phyloP scores from a whole-genome alignment of 2,329 filamentous ascomycete species.

The Acrocalymma vagum region DNA sequence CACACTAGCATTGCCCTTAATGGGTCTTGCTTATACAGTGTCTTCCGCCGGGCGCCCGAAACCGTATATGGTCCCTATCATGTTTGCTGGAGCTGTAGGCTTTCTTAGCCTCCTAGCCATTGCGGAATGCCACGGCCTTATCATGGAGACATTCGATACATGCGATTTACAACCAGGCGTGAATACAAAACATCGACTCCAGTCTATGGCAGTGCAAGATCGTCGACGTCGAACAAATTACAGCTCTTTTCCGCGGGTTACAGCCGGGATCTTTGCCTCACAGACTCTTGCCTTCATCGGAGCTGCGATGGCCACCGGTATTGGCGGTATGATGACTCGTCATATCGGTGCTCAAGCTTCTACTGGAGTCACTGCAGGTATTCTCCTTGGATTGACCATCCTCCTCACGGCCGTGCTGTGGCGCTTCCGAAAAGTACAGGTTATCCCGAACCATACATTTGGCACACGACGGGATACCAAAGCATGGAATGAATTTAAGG shows the following conservation, averaged over 20 bases:
- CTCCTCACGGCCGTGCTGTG: conserved; percentile 69
- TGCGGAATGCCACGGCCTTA: conserved; percentile 76
- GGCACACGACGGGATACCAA: conserved; percentile 44
- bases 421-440: conserved; percentile 72
- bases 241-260: conserved; percentile 77
- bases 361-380: conserved; percentile 73
- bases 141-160: conserved; percentile 86
- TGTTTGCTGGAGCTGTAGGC: conserved; percentile 72
- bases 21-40: conserved; percentile 72
- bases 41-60: conserved; percentile 68
- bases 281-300: conserved; percentile 75
- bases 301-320: conserved; percentile 72
- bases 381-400: conserved; percentile 71
- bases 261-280: conserved; percentile 74
- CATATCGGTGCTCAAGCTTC: conserved; percentile 72
- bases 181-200: conserved; percentile 59
- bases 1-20: conserved; percentile 71
- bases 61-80: conserved; percentile 69
- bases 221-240: conserved; percentile 70
- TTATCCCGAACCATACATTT: conserved; percentile 69
- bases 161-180: conserved; percentile 79
- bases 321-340: conserved; percentile 73
- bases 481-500: conserved; percentile 42
- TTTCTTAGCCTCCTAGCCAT: conserved; percentile 78
- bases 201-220: conserved; percentile 54